These are phyloP conservation scores for Capronia epimyces DNA, from an alignment of 2,329 filamentous ascomycete species.

Conservation along the genomic window DNA sequence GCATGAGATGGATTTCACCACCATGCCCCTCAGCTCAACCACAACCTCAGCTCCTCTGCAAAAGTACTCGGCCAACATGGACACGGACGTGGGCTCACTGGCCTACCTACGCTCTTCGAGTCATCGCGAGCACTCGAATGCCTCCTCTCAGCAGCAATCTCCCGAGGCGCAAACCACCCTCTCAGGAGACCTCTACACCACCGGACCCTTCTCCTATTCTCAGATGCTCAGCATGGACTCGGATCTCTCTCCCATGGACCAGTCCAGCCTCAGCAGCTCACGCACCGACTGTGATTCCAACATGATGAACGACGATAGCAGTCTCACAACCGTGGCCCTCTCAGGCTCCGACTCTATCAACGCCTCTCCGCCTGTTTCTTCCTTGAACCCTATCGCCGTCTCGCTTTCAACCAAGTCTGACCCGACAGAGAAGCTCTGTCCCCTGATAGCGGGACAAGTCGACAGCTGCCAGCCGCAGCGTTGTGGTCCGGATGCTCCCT, in stretches of 20 bases:
- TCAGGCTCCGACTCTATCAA: constrained; percentile 21
- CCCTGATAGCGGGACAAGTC: constrained; percentile 25
- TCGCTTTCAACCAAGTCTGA: constrained; percentile 15
- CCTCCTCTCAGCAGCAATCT: constrained; percentile 17
- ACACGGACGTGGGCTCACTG: constrained; percentile 19
- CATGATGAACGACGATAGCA: constrained; percentile 20
- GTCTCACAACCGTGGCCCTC: constrained; percentile 9
- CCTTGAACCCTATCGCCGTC: constrained; percentile 21
- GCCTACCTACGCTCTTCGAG: constrained; percentile 15
- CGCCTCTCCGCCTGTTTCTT: constrained; percentile 18
- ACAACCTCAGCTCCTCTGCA: constrained; percentile 8
- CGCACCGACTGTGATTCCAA: constrained; percentile 22
- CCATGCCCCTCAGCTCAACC: constrained; percentile 14
- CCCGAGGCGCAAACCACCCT: constrained; percentile 4
- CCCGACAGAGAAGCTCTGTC: constrained; percentile 25
- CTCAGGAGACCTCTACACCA: constrained; percentile 24
- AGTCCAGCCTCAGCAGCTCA: constrained; percentile 24
- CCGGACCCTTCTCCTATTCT: constrained; percentile 22
- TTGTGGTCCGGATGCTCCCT: constrained; percentile 28
- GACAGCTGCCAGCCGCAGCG: constrained; percentile 24
- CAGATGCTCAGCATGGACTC: constrained; percentile 26
- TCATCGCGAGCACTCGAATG: constrained; percentile 17
- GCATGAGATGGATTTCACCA: constrained; percentile 28
- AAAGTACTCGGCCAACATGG: constrained; percentile 25
- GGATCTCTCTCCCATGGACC: constrained; percentile 24